phyloP scores from a whole-genome alignment of 2,329 filamentous ascomycete genomes.

The Nakataea oryzae region DNA sequence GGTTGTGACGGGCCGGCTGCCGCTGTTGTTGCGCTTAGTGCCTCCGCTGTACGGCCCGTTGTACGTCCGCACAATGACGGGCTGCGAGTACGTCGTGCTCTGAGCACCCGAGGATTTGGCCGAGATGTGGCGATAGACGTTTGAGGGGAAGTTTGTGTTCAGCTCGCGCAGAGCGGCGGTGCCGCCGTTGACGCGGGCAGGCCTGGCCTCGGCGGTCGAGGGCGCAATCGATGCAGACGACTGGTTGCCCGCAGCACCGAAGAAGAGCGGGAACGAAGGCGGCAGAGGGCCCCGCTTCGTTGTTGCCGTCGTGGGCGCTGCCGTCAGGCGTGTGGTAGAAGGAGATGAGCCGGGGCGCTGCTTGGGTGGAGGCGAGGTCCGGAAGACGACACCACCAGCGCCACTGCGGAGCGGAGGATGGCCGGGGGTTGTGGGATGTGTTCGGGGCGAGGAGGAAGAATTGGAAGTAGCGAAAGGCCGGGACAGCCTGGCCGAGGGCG shows the following conservation, averaged over 20 bases:
- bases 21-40: slow-evolving; percentile 13
- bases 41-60: slow-evolving; percentile 29
- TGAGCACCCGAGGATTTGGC: slow-evolving; percentile 44
- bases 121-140: slow-evolving; percentile 36
- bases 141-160: slow-evolving; percentile 44
- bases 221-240: slow-evolving; percentile 43
- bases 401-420: neutral
- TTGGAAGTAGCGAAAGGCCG: neutral
- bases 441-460: neutral
- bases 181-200: slow-evolving; percentile 45
- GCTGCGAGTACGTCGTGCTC: slow-evolving; percentile 51
- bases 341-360: slow-evolving; percentile 5
- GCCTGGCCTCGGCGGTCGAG: slow-evolving; percentile 43
- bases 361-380: neutral
- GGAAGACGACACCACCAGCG: slow-evolving; percentile 1
- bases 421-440: neutral
- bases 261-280: slow-evolving; percentile 37
- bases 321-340: slow-evolving; percentile 12
- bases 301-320: slow-evolving; percentile 13
- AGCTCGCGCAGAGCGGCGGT: slow-evolving; percentile 48
- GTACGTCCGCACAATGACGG: slow-evolving; percentile 56
- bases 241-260: slow-evolving; percentile 29
- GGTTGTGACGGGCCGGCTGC: slow-evolving; percentile 17
- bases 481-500: neutral
- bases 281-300: slow-evolving; percentile 24